phyloP scores from a whole-genome alignment of 148 eudicot species.

The Diospyros lotus region DNA sequence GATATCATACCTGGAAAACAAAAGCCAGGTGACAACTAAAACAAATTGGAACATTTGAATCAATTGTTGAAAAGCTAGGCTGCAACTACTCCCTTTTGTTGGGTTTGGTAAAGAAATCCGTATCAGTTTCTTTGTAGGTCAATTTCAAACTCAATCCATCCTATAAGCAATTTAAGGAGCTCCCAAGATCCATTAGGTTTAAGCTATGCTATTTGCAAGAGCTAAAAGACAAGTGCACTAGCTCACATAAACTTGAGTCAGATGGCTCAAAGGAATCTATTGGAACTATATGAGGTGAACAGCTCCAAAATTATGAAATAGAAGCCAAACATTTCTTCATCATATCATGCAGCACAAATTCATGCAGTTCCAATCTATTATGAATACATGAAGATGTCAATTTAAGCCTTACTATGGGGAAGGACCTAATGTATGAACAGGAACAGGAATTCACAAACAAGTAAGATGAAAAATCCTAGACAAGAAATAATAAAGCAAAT shows the following conservation, averaged over 20 bases:
- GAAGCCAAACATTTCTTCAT: not conserved
- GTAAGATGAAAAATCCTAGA: not conserved
- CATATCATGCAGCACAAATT: not conserved
- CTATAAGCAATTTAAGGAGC: no score
- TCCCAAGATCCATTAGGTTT: no score
- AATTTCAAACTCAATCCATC: no score
- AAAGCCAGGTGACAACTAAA: not conserved
- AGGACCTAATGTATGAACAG: not conserved
- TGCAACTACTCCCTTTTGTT: not conserved
- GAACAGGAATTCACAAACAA: not conserved
- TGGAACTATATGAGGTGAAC: not conserved
- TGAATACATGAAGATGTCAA: not conserved
- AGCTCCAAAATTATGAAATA: not conserved
- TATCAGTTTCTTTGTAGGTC: not conserved
- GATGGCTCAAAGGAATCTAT: not conserved
- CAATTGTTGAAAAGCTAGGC: not conserved
- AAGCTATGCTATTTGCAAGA: not conserved
- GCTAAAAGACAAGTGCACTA: not conserved
- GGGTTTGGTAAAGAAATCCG: not conserved
- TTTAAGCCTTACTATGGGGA: not conserved
- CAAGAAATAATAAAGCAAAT: not conserved
- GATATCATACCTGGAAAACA: slow-evolving; percentile 58
- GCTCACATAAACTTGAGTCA: not conserved
- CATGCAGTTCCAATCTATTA: not conserved
- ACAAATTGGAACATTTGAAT: slow-evolving; percentile 2